Percentiles rank a stretch among this genome's conserved stretches.
phyloP scores from a whole-genome alignment of 1,284 basidiomycete genomes.

The Hortiboletus rubellus region DNA sequence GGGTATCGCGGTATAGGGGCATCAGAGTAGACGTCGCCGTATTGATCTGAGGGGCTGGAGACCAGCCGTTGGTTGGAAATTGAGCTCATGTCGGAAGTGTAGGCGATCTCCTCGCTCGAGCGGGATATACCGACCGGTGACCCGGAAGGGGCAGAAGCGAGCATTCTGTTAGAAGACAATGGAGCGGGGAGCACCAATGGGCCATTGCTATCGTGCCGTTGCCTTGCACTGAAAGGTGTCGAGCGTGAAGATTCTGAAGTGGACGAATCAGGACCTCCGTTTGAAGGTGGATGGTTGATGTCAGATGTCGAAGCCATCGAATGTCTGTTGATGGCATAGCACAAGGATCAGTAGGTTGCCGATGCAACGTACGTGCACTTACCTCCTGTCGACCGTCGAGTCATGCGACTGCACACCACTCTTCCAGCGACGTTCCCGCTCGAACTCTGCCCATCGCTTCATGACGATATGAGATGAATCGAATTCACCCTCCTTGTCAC shows the following conservation, averaged over 20 bases:
- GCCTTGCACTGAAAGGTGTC: constrained; percentile 41
- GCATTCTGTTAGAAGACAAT: constrained; percentile 52
- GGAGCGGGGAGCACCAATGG: constrained; percentile 71
- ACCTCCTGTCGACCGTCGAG: constrained; percentile 74
- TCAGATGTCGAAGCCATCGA: constrained; percentile 79
- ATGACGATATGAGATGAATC: constrained; percentile 96
- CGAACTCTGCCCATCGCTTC: constrained; percentile 99
- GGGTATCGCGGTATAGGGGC: constrained; percentile 26
- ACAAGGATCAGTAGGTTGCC: constrained; percentile 16
- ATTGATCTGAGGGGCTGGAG: constrained; percentile 50
- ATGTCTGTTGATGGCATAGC: constrained; percentile 57
- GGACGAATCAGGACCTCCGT: constrained; percentile 54
- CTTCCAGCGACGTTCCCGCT: constrained; percentile 94
- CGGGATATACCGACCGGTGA: constrained; percentile 60
- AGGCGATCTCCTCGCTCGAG: constrained; percentile 62
- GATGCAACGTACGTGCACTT: constrained; percentile 28
- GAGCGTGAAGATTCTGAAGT: constrained; percentile 61
- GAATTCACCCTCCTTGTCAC: constrained; percentile 93
- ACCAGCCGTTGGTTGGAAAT: constrained; percentile 61
- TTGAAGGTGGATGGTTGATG: constrained; percentile 53
- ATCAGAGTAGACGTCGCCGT: constrained; percentile 40
- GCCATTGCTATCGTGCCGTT: constrained; percentile 65
- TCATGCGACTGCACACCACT: constrained; percentile 82
- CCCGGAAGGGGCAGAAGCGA: constrained; percentile 46
- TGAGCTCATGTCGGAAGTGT: constrained; percentile 53